Conservation (phyloP, 2,329 filamentous ascomycete genomes). For the Incumbomyces delicatus region DNA sequence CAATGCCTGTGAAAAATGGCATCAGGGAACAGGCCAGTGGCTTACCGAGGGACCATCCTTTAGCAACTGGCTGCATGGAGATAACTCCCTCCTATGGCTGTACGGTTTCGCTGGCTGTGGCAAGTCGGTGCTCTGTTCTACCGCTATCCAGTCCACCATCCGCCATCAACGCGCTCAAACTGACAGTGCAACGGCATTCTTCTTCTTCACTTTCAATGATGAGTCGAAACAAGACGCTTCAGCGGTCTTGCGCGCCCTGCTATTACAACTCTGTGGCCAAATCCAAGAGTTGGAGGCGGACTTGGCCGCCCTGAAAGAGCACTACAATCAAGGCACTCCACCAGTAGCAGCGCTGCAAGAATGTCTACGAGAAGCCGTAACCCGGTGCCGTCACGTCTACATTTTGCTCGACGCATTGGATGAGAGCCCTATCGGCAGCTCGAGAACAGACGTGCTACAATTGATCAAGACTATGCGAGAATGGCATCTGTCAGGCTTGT, state of each 20-base stretch:
- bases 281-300: conserved; percentile 10
- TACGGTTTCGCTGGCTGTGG: conserved; percentile 26
- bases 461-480: conserved; percentile 8
- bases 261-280: conserved; percentile 23
- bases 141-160: conserved; percentile 21
- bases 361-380: conserved; percentile 11
- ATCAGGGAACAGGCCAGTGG: conserved; percentile 29
- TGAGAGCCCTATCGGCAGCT: conserved; percentile 13
- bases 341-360: conserved; percentile 10
- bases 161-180: conserved; percentile 8
- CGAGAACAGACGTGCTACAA: conserved; percentile 9
- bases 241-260: conserved; percentile 21
- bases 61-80: conserved; percentile 19
- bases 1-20: conserved; percentile 24
- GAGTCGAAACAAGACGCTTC: conserved; percentile 20
- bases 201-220: conserved; percentile 24
- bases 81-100: conserved; percentile 24
- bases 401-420: conserved; percentile 21
- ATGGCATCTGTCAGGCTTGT: conserved; percentile 13
- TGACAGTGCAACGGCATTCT: conserved; percentile 21
- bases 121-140: conserved; percentile 26
- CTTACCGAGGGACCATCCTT: conserved; percentile 15
- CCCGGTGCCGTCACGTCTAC: conserved; percentile 12
- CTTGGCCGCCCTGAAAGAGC: conserved; percentile 13
- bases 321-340: conserved; percentile 10